Base-by-base conservation (phyloP, 1,139 yeast species). In the Lodderomyces metapsilosis region DNA sequence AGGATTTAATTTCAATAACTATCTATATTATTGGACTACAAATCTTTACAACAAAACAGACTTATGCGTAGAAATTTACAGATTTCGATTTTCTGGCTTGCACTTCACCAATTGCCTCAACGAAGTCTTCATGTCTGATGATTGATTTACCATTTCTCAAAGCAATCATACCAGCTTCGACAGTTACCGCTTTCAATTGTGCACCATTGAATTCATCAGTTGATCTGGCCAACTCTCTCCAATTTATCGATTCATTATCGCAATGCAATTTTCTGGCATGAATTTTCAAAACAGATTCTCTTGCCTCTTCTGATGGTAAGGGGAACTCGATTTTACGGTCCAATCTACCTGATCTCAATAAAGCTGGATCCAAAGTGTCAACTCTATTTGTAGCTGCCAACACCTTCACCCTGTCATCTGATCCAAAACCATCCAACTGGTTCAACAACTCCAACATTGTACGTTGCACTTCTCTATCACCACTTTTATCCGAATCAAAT, bases 151-250 rank as follows among this genome's bases (percentile, higher is more conserved):
- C 98, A 56, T 88, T 88, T 67, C 98, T 82, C 59, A 94, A 76
- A 1, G 98, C 99, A 67, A 94, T 92, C 98, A 92, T 94, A 59
- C 98, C 99, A 2, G 98, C 98, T 65, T 92, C 99, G 17, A 92
- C 98, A 7, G 97, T 89, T 22, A 92, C 98, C 0, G 98, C 98
- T 71, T 92, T 92, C 62, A 92, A 76, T 67, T 94, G 98, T 1
- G 99, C 99, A 59, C 98, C 98, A 57, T 92, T 92, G 66, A 92
- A 92, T 66, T 92, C 99, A 64, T 92, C 98, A 0, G 98, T 92
- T 11, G 96, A 87, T 60, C 98, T 80, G 4, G 99, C 98, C 61
- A 92, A 78, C 69, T 92, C 98, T 64, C 91, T 87, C 98, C 98
- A 94, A 68, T 92, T 92, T 51, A 92, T 89, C 36, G 88, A 84